A percentile compares a stretch with the other conserved stretches of the same genome.
phyloP scores from a whole-genome alignment of 306 rosid species.

The Cicer judaicum region DNA sequence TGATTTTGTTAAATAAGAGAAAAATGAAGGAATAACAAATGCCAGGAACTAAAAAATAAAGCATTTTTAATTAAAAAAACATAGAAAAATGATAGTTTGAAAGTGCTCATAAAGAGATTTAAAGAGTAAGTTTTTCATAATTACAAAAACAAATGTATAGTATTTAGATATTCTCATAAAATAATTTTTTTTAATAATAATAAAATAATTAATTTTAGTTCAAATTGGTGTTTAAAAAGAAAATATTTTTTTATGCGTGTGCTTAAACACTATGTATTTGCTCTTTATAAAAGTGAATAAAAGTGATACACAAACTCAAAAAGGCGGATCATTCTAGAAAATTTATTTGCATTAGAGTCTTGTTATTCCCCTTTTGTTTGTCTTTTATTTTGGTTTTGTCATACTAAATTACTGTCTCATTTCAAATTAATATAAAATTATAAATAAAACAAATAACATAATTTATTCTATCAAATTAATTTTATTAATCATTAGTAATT shows the following conservation, averaged over 20 bases:
- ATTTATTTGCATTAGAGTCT: neutral
- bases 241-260: neutral
- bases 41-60: conserved; percentile 41
- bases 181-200: no score
- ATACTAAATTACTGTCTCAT: neutral
- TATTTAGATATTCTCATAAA: no score
- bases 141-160: no score
- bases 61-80: conserved; percentile 36
- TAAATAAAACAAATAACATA: no score
- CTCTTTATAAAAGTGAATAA: neutral
- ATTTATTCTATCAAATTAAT: no score
- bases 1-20: conserved; percentile 38
- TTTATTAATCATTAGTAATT: no score
- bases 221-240: neutral
- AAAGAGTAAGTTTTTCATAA: neutral
- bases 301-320: no score
- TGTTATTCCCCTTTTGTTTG: neutral
- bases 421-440: no score
- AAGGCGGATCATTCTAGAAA: neutral
- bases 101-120: neutral
- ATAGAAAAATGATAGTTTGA: neutral
- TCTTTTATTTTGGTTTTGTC: neutral
- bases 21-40: conserved; percentile 20
- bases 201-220: no score
- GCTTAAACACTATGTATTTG: no score